Conservation (phyloP, 2,329 filamentous ascomycete genomes). For the Scolecobasidium constrictum region DNA sequence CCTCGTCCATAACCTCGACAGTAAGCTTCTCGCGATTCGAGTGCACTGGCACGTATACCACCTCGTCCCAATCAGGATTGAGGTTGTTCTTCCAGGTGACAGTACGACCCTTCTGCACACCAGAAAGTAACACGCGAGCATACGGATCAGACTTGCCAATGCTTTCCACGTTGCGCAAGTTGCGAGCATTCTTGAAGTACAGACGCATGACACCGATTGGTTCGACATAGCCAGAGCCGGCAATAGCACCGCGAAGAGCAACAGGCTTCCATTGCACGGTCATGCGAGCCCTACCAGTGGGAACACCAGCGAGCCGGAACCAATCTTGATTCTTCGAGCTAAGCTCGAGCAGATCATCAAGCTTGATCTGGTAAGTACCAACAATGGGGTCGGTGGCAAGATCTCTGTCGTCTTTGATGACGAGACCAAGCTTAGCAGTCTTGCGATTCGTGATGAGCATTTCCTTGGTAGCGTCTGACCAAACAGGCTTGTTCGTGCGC, state of each 20-base stretch:
- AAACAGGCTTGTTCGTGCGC: constrained; percentile 94
- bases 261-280: constrained; percentile 93
- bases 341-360: constrained; percentile 84
- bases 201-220: constrained; percentile 93
- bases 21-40: constrained; percentile 71
- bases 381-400: constrained; percentile 71
- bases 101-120: constrained; percentile 80
- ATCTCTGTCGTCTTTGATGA: constrained; percentile 92
- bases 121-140: constrained; percentile 75
- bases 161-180: constrained; percentile 85
- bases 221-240: constrained; percentile 78
- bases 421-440: constrained; percentile 77
- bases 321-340: constrained; percentile 92
- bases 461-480: constrained; percentile 86
- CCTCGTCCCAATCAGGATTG: constrained; percentile 90
- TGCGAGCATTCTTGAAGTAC: constrained; percentile 73
- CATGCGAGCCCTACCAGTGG: constrained; percentile 81
- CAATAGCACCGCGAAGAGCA: constrained; percentile 64
- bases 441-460: constrained; percentile 91
- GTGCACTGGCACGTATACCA: constrained; percentile 88
- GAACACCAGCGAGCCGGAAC: constrained; percentile 77
- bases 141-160: constrained; percentile 97
- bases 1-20: constrained; percentile 93
- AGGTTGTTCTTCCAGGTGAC: constrained; percentile 96
- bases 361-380: constrained; percentile 88